Conservation (phyloP, 805 yeast genomes). For the Lachancea lanzarotensis region DNA sequence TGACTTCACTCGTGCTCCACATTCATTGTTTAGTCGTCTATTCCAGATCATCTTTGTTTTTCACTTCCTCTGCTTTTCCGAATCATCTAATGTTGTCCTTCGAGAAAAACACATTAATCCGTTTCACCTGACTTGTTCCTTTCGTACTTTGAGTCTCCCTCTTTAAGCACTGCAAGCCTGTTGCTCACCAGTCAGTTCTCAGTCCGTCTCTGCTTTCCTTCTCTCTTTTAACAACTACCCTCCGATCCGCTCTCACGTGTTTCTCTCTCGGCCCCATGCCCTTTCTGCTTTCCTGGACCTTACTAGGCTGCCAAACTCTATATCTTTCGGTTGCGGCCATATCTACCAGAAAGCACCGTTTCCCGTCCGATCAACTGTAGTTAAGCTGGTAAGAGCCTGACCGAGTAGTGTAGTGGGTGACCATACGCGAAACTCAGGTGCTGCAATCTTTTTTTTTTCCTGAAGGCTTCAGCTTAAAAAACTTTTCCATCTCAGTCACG, state of each 20-base stretch:
- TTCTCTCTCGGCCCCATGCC: slow-evolving; percentile 36
- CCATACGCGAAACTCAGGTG: slow-evolving; percentile 54
- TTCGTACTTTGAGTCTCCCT: not conserved
- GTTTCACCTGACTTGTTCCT: not conserved
- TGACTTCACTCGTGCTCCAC: not conserved
- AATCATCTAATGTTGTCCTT: slow-evolving; percentile 1
- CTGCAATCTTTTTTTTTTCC: slow-evolving; percentile 38
- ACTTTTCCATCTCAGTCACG: not conserved
- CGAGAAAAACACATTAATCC: slow-evolving; percentile 3
- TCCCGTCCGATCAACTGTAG: slow-evolving; percentile 58
- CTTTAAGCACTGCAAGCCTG: not conserved
- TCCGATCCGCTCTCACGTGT: not conserved
- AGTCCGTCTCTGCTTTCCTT: not conserved
- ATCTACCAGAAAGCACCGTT: slow-evolving; percentile 55
- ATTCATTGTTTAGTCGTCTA: not conserved
- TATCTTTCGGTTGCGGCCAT: slow-evolving; percentile 47
- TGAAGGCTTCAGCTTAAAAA: not conserved
- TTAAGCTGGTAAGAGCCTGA: slow-evolving; percentile 53
- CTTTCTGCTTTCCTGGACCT: not conserved
- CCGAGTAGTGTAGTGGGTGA: slow-evolving; percentile 54
- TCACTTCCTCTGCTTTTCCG: not conserved
- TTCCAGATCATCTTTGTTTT: not conserved
- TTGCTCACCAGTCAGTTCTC: not conserved
- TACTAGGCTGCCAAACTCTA: slow-evolving; percentile 1
- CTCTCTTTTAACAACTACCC: not conserved